Evolutionary conservation across 495 filamentous ascomycete species (phyloP), one percentile per base, ranked within the genome.

Genomic region (Xylaria curta): DNA sequence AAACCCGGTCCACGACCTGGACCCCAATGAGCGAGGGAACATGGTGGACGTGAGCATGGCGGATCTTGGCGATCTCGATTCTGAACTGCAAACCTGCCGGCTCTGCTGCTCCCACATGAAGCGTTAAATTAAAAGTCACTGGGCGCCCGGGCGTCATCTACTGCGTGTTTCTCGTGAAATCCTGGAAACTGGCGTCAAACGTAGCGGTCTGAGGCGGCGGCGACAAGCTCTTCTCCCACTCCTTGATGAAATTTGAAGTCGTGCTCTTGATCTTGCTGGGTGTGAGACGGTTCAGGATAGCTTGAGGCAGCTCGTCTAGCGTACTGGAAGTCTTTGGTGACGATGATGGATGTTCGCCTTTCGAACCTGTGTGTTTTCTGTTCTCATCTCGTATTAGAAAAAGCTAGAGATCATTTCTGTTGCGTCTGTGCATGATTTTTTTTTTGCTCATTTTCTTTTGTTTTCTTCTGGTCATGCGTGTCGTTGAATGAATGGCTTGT

Each of bases 181-280:
- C 59, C 15, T 60, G 66, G 1, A 67, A 59, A 36, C 51, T 28
- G 4, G 40, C 53, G 63, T 73, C 73, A 53, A 74, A 74, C 31
- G 73, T 72, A 38, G 66, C 66, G 24, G 74, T 54, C 12, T 77
- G 74, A 42, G 69, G 38, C 54, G 76, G 73, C 38, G 76, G 64
- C 7, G 76, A 75, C 31, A 86, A 71, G 59, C 83, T 84, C 73
- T 81, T 86, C 78, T 96, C 93, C 92, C 92, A 94, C 74, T 95
- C 92, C 63, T 86, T 90, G 89, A 95, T 94, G 68, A 93, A 82
- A 65, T 89, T 89, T 28, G 87, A 88, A 3, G 92, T 91, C n/a
- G 91, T 91, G 12, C 84, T 86, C 72, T 88, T 90, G 70, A 94
- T 84, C 71, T 91, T 92, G 60, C 85, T 87, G 0, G 92, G 91